Base-by-base conservation (phyloP, 2,329 filamentous ascomycete genomes). In the Diaporthe caulivora region DNA sequence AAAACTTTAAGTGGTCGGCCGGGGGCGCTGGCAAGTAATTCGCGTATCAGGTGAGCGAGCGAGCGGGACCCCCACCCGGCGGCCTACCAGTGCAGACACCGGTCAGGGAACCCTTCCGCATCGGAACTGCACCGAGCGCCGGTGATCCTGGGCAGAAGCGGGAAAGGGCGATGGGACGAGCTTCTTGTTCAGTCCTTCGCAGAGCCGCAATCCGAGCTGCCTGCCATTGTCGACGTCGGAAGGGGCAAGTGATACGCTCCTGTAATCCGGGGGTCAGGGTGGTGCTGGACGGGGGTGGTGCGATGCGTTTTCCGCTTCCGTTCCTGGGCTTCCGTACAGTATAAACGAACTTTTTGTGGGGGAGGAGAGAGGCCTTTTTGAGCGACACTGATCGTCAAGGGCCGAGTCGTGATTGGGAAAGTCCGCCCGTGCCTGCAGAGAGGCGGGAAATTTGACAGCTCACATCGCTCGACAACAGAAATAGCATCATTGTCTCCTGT, bases 171-270 rank as follows among this genome's bases (percentile, higher is more conserved):
- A 64, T 40, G 62, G 44, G 44, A 51, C 42, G 62, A 67, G n/a
- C 37, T 40, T 40, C 13, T 67, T 67, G 24, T 51, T 40, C 26
- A 7, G 26, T 67, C 21, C 37, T 54, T 60, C 65, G 65, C 65
- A 73, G 71, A 73, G 71, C 71, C 71, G 65, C 53, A 70, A 26
- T 7, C 34, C 58, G 54, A 29, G 53, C 49, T 73, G 53, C 37
- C 26, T 62, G 53, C 34, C 57, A 31, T 57, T 51, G 42, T 37
- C 64, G n/a, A 11, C 10, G 54, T 44, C 57, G 40, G 69, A 51
- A 53, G 24, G 37, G 24, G 47, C 49, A 55, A 26, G 49, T 44
- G 67, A 54, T 57, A 42, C 57, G 47, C 53, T 70, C 54, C 42
- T 53, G 47, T 26, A 44, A 34, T 53, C 58, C 37, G 26, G 31